These are phyloP conservation scores for Fraxinus latifolia DNA, from an alignment of 305 asterid genomes.

Conservation along the genomic window DNA sequence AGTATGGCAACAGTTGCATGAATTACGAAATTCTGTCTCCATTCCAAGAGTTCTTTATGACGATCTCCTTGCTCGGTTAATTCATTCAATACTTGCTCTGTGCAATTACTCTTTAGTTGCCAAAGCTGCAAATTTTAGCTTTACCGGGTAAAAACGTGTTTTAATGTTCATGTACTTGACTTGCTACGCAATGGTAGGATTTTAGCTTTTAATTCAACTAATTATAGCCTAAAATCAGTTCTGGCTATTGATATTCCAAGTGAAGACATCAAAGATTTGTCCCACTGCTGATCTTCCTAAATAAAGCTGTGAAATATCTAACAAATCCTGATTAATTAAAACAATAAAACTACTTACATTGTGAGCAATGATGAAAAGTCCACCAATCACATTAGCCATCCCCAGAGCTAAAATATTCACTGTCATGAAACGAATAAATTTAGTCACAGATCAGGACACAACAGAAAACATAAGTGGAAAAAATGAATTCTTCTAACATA, in stretches of 20 bases:
- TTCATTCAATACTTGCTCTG: too few relatives aligned
- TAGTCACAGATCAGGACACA: too few relatives aligned
- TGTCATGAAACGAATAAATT: background rate
- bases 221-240: background rate
- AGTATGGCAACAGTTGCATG: constrained; percentile 47
- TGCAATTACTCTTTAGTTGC: too few relatives aligned
- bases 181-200: background rate
- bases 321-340: background rate
- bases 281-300: background rate
- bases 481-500: too few relatives aligned
- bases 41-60: constrained; percentile 60
- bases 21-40: constrained; percentile 50
- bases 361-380: constrained; percentile 57
- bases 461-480: too few relatives aligned
- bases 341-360: constrained; percentile 52
- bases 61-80: constrained; percentile 36
- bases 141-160: background rate
- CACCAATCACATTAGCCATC: constrained; percentile 80
- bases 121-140: too few relatives aligned
- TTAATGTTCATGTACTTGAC: background rate
- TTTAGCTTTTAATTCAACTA: background rate
- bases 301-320: background rate
- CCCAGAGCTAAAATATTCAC: constrained; percentile 62
- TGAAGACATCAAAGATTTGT: background rate
- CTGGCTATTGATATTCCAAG: background rate